Percentiles rank a stretch among this genome's conserved stretches.
These are phyloP conservation scores for Cudoniella acicularis DNA, from an alignment of 495 filamentous ascomycete genomes.

Conservation along the genomic window DNA sequence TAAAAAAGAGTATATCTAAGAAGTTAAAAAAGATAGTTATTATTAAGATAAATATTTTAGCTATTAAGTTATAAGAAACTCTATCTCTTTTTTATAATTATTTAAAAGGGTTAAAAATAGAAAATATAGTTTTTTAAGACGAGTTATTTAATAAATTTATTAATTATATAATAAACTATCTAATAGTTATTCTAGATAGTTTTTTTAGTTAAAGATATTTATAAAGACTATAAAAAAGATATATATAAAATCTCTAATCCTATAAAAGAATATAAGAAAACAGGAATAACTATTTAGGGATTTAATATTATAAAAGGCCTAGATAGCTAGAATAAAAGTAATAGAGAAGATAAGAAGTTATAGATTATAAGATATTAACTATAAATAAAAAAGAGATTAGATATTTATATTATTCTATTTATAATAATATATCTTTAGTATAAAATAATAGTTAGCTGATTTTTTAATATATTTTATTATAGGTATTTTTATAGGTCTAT, in stretches of 20 bases:
- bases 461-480: neutral
- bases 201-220: neutral
- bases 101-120: neutral
- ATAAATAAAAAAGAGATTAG: neutral
- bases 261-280: neutral
- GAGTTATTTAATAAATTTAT: neutral
- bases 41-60: neutral
- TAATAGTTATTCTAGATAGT: neutral
- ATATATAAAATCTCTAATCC: neutral
- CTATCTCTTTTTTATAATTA: neutral
- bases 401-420: neutral
- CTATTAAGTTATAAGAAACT: neutral
- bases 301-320: neutral
- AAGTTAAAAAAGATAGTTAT: neutral
- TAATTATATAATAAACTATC: neutral
- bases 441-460: neutral
- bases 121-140: neutral
- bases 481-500: too few species aligned
- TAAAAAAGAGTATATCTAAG: neutral
- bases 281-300: neutral
- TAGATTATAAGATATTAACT: neutral
- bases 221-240: neutral
- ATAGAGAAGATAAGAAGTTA: neutral
- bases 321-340: neutral
- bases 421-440: neutral